Evolutionary conservation across 768 basidiomycete species (phyloP), one percentile per base, ranked within the genome.

Genomic region (Lentinus tigrinus): DNA sequence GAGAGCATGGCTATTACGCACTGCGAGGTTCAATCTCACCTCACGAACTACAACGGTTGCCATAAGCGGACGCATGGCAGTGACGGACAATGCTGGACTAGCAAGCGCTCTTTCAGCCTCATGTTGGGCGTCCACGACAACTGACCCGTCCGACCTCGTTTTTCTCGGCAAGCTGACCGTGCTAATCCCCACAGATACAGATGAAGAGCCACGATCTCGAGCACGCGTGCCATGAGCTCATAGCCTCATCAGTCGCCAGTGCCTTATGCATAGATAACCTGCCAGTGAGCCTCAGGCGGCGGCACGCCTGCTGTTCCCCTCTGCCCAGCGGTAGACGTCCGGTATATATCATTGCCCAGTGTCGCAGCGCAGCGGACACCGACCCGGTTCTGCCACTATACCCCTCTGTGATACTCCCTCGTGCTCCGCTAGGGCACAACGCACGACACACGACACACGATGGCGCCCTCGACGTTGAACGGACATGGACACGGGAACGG

Each of bases 321-420:
- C 26, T 61, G 60, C 60, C 60, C 60, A 53, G 55, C 49, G 47
- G 49, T 37, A 37, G 50, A 55, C 42, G 19, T 23, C 34, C 21
- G 49, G 24, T 38, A 48, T 53, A 52, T 46, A 40, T 49, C 21
- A 56, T 49, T 46, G 5, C 39, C 31, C 10, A 7, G 14, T 40
- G n/a, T 44, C n/a, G 26, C 26, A 13, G 6, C 14, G 28, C 19
- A n/a, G 17, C 31, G 2, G 21, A 19, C 43, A 17, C 31, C 10
- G 19, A 24, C 36, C 39, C 38, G 9, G 31, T 17, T 34, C 16
- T 37, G 36, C 26, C 36, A 57, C 24, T 37, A 38, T 36, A 31
- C 19, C 37, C 16, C 47, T 31, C 47, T 34, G 10, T 16, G n/a
- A 23, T 31, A 19, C n/a, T 8, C n/a, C 47, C 13, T 21, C 47